Percentiles rank a stretch among this genome's conserved stretches.
Evolutionary conservation across 2,329 filamentous ascomycete species (phyloP).

Genomic region (Helminthosporium solani): DNA sequence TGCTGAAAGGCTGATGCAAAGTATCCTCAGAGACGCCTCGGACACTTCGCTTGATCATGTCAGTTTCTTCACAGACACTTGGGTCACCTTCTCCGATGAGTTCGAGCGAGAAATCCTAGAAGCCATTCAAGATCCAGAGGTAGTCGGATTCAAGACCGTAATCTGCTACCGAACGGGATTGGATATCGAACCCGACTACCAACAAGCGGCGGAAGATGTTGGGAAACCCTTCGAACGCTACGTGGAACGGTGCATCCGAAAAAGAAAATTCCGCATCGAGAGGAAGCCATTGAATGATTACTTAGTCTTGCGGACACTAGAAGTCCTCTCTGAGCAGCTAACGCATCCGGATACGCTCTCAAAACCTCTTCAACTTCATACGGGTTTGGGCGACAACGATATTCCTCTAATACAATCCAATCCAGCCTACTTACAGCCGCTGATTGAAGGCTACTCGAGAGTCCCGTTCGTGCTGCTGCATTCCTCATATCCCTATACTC

Average conservation of each 20-base stretch:
- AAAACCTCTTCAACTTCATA: conserved; percentile 83
- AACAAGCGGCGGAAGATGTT: conserved; percentile 38
- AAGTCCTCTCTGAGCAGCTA: conserved; percentile 52
- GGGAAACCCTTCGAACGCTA: conserved; percentile 45
- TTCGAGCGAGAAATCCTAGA: conserved; percentile 57
- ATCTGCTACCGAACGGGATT: conserved; percentile 80
- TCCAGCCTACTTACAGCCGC: conserved; percentile 70
- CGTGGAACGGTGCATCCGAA: conserved; percentile 42
- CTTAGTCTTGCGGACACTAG: conserved; percentile 65
- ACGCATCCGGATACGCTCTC: conserved; percentile 43
- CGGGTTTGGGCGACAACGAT: conserved; percentile 78
- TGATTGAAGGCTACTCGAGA: conserved; percentile 68
- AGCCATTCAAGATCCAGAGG: conserved; percentile 63
- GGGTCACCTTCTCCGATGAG: conserved; percentile 49
- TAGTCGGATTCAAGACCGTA: conserved; percentile 80
- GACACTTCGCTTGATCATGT: conserved; percentile 34
- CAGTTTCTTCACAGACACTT: conserved; percentile 40
- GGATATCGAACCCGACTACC: conserved; percentile 50
- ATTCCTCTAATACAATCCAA: conserved; percentile 69
- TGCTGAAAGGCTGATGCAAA: conserved; percentile 62
- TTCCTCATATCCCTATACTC: conserved; percentile 77
- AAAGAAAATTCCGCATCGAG: conserved; percentile 55
- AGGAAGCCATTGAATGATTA: conserved; percentile 68
- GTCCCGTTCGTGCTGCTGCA: conserved; percentile 78
- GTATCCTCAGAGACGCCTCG: conserved; percentile 46